These are phyloP conservation scores for Salix arbutifolia DNA, from an alignment of 345 rosid genomes.

Conservation along the genomic window DNA sequence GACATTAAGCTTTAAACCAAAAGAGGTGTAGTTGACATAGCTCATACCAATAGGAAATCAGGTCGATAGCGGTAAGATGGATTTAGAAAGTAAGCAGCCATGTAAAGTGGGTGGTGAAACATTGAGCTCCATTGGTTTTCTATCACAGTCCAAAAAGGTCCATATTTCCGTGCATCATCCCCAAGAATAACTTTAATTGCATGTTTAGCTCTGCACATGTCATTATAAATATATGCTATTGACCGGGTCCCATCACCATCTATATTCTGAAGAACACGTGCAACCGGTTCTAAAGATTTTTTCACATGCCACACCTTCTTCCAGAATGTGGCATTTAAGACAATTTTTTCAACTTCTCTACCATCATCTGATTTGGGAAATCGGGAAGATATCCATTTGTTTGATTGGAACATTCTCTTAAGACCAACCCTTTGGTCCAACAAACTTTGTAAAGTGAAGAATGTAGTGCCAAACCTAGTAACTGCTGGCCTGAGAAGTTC, in stretches of 20 bases:
- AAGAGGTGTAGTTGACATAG: not conserved
- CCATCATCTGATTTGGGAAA: slow-evolving; percentile 36
- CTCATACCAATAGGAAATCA: slow-evolving; percentile 69
- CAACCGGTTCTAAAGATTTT: slow-evolving; percentile 37
- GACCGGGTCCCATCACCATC: slow-evolving; percentile 29
- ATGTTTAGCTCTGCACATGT: slow-evolving; percentile 37
- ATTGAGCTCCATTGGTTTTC: slow-evolving; percentile 68
- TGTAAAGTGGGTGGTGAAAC: slow-evolving; percentile 78
- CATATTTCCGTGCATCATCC: slow-evolving; percentile 50
- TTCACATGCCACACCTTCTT: slow-evolving; percentile 33
- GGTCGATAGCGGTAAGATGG: slow-evolving; percentile 72
- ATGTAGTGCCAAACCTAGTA: slow-evolving; percentile 33
- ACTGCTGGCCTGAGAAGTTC: slow-evolving; percentile 45
- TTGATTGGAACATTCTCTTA: slow-evolving; percentile 41
- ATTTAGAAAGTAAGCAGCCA: slow-evolving; percentile 89
- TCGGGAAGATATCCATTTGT: slow-evolving; percentile 35
- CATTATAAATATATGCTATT: slow-evolving; percentile 35
- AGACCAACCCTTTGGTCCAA: slow-evolving; percentile 36
- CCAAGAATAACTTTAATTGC: slow-evolving; percentile 37
- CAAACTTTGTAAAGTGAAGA: slow-evolving; percentile 34
- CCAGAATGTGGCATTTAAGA: slow-evolving; percentile 39
- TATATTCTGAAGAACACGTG: slow-evolving; percentile 35
- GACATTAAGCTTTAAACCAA: not conserved
- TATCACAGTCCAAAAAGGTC: slow-evolving; percentile 74
- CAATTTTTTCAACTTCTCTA: slow-evolving; percentile 40